Conservation (phyloP, 169 alveolate genomes). For the Plasmodium vivax region DNA sequence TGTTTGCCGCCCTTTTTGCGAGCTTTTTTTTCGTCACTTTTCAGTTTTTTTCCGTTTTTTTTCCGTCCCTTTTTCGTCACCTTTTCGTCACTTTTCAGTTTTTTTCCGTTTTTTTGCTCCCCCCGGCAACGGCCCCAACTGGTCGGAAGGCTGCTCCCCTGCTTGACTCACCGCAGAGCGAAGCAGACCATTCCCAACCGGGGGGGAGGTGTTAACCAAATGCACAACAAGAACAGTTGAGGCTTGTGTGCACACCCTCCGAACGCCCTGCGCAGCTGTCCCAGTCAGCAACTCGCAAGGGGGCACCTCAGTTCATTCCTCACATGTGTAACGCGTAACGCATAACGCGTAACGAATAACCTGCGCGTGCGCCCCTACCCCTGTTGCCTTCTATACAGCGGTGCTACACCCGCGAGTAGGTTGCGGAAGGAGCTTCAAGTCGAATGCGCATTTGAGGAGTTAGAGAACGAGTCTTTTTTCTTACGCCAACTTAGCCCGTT, state of each 20-base stretch:
- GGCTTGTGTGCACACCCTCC: background rate
- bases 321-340: background rate
- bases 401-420: background rate
- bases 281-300: background rate
- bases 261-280: background rate
- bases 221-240: background rate
- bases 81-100: background rate
- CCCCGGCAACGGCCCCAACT: background rate
- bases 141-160: background rate
- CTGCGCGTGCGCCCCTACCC: background rate
- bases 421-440: background rate
- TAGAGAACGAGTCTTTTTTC: background rate
- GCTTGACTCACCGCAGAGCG: conserved; percentile 5
- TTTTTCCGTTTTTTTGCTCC: conserved; percentile 8
- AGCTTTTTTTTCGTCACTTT: background rate
- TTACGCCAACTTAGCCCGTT: background rate
- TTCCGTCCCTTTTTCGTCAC: background rate
- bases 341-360: background rate
- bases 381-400: background rate
- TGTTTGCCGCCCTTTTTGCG: background rate
- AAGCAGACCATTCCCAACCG: conserved; percentile 26
- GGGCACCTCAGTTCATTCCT: background rate
- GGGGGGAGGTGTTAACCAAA: background rate
- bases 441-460: background rate
- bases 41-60: background rate